Conservation (phyloP, 192 early-diverging fungal genomes). For the Diversispora epigaea region DNA sequence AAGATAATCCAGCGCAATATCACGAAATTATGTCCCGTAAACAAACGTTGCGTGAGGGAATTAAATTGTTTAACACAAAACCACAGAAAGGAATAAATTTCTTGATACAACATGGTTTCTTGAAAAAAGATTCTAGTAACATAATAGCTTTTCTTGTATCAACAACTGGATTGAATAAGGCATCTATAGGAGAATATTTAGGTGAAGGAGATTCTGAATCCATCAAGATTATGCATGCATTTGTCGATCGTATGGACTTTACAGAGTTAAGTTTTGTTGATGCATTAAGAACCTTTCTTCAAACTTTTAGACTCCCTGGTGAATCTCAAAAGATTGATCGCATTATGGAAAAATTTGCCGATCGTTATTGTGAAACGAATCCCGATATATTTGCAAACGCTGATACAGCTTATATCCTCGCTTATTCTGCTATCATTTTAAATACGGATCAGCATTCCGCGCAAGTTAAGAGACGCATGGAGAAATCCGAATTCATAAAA, state of each 20-base stretch:
- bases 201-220: conserved; percentile 89
- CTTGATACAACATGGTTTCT: conserved; percentile 69
- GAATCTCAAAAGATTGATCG: conserved; percentile 95
- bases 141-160: conserved; percentile 73
- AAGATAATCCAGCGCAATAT: conserved; percentile 86
- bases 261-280: conserved; percentile 69
- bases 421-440: conserved; percentile 90
- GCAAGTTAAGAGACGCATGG: conserved; percentile 86
- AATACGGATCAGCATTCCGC: conserved; percentile 91
- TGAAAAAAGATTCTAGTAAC: conserved; percentile 69
- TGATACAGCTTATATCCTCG: conserved; percentile 89
- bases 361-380: conserved; percentile 83
- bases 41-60: conserved; percentile 73
- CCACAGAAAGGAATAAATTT: conserved; percentile 86
- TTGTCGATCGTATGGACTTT: conserved; percentile 88
- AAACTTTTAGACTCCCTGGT: conserved; percentile 88
- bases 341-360: conserved; percentile 96
- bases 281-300: conserved; percentile 81
- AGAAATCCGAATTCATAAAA: conserved; percentile 80
- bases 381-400: conserved; percentile 82
- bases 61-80: conserved; percentile 81
- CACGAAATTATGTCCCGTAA: conserved; percentile 83
- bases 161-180: conserved; percentile 82
- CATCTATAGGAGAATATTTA: conserved; percentile 87
- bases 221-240: conserved; percentile 92